These are phyloP conservation scores for Purpureocillium takamizusanense DNA, from an alignment of 2,329 filamentous ascomycete genomes.

Conservation along the genomic window DNA sequence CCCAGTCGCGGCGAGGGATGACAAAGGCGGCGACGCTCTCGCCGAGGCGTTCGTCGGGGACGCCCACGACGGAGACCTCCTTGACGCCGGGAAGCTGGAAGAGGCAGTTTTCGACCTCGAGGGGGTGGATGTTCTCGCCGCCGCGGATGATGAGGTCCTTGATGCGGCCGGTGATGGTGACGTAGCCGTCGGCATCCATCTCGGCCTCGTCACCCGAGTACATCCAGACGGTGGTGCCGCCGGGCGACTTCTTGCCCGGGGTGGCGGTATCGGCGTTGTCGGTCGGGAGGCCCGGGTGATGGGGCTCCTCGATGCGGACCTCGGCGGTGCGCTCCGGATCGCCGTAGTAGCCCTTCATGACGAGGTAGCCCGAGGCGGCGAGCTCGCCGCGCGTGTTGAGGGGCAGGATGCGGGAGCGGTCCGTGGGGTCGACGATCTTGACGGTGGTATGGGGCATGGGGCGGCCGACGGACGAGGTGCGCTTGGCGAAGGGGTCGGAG, in stretches of 20 bases:
- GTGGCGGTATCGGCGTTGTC: too few relatives aligned
- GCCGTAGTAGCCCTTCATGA: slow-evolving; percentile 89
- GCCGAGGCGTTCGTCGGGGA: slow-evolving; percentile 74
- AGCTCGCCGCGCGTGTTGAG: slow-evolving; percentile 68
- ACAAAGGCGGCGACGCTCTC: slow-evolving; percentile 84
- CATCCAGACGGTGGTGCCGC: slow-evolving; percentile 63
- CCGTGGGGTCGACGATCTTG: slow-evolving; percentile 64
- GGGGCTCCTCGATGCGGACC: slow-evolving; percentile 44
- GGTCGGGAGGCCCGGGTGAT: slow-evolving; percentile 20
- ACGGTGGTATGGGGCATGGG: slow-evolving; percentile 70
- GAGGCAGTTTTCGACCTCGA: slow-evolving; percentile 86
- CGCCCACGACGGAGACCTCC: slow-evolving; percentile 75
- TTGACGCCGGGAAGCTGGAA: slow-evolving; percentile 61
- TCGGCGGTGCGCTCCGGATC: slow-evolving; percentile 61
- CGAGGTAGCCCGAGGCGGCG: slow-evolving; percentile 71
- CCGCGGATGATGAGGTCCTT: slow-evolving; percentile 94
- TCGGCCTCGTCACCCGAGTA: slow-evolving; percentile 82
- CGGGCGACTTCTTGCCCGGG: too few relatives aligned
- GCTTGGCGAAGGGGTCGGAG: slow-evolving; percentile 61
- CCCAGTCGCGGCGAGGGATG: slow-evolving; percentile 33
- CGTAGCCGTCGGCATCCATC: slow-evolving; percentile 76
- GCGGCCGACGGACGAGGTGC: slow-evolving; percentile 69
- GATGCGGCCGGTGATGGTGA: slow-evolving; percentile 81
- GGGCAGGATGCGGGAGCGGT: slow-evolving; percentile 50
- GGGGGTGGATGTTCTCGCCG: slow-evolving; percentile 91